These are phyloP conservation scores for Dendrostoma leiphaemia DNA, from an alignment of 2,329 filamentous ascomycete species.

Conservation along the genomic window DNA sequence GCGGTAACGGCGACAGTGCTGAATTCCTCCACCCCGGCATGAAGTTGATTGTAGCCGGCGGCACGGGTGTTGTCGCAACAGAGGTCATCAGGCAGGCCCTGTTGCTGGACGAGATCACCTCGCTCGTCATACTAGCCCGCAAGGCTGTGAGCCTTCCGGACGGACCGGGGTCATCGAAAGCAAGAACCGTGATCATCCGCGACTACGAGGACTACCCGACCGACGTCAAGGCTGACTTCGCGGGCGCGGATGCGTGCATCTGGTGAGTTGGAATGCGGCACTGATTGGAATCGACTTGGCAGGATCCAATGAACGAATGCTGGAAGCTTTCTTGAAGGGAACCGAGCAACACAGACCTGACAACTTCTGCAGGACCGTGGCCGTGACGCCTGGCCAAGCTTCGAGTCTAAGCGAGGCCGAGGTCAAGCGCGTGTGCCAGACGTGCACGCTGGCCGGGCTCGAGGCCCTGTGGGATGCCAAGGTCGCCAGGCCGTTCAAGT, in stretches of 20 bases:
- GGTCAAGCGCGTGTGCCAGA: conserved; percentile 26
- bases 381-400: conserved; percentile 24
- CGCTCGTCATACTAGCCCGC: conserved; percentile 40
- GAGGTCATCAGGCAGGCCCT: conserved; percentile 44
- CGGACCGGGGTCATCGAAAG: neutral
- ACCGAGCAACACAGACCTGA: neutral
- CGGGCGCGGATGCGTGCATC: conserved; percentile 41
- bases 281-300: too few relatives aligned
- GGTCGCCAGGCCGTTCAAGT: conserved; percentile 26
- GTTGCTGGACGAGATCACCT: conserved; percentile 32
- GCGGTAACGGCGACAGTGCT: too few relatives aligned
- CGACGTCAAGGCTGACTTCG: conserved; percentile 35
- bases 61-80: conserved; percentile 39
- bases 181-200: conserved; percentile 36
- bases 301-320: too few relatives aligned
- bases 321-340: too few relatives aligned
- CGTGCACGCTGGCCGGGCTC: conserved; percentile 24
- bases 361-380: conserved; percentile 25
- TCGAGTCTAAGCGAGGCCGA: conserved; percentile 18
- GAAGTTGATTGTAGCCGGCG: conserved; percentile 43
- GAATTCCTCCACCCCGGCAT: too few relatives aligned
- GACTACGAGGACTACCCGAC: conserved; percentile 42
- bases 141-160: conserved; percentile 27
- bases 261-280: too few relatives aligned
- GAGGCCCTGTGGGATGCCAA: conserved; percentile 26